Conservation (phyloP, 2,329 filamentous ascomycete genomes). For the Madurella fahalii region DNA sequence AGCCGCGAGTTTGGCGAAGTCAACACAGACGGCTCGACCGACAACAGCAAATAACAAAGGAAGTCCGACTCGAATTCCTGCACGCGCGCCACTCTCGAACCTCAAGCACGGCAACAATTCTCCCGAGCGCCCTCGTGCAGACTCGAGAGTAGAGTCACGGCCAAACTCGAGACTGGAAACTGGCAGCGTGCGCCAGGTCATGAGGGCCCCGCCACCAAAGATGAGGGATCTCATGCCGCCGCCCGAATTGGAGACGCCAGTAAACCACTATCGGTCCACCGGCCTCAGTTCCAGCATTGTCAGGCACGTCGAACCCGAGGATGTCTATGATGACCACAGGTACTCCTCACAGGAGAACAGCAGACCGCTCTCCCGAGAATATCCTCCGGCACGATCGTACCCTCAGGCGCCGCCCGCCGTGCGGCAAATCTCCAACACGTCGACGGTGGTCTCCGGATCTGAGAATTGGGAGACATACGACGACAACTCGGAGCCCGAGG, state of each 20-base stretch:
- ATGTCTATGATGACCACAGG: conserved; percentile 70
- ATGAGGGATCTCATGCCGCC: conserved; percentile 73
- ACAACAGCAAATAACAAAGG: conserved; percentile 33
- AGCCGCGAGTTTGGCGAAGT: conserved; percentile 35
- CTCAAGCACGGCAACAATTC: conserved; percentile 73
- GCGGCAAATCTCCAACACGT: conserved; percentile 70
- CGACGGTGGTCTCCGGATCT: conserved; percentile 73
- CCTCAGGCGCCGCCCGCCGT: conserved; percentile 32
- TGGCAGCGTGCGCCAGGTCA: conserved; percentile 47
- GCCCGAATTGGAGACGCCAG: conserved; percentile 49
- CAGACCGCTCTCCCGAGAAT: conserved; percentile 36
- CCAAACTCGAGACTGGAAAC: conserved; percentile 36
- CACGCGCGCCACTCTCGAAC: conserved; percentile 64
- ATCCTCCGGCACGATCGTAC: conserved; percentile 42
- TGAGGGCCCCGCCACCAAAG: conserved; percentile 75
- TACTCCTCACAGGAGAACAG: conserved; percentile 26
- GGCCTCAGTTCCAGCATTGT: conserved; percentile 54
- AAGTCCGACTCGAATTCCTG: conserved; percentile 66
- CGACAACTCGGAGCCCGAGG: conserved; percentile 71
- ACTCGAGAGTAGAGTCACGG: conserved; percentile 28
- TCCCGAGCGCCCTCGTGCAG: conserved; percentile 60
- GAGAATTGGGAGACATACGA: conserved; percentile 99
- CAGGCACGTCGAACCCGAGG: conserved; percentile 66
- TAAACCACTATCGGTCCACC: conserved; percentile 44
- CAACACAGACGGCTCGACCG: conserved; percentile 23